phyloP scores from a whole-genome alignment of 2,329 filamentous ascomycete species.

The Curvularia sp. region DNA sequence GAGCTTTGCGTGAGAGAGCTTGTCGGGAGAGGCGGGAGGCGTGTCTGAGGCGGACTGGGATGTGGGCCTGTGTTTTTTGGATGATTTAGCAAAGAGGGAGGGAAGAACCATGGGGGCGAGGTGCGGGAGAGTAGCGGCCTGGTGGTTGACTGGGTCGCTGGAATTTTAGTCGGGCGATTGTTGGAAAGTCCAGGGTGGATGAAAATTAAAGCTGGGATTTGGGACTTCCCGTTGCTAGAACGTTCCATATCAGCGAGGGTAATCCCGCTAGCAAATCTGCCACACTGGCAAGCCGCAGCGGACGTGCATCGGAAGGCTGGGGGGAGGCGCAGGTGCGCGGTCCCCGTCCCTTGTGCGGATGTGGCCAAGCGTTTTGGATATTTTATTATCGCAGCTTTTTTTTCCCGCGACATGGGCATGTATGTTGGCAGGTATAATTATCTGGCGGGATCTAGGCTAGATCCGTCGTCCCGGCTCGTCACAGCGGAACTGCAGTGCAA shows the following conservation, averaged over 20 bases:
- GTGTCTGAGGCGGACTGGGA: slow-evolving; percentile 36
- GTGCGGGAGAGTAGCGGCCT: slow-evolving; percentile 26
- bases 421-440: background rate
- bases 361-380: background rate
- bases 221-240: slow-evolving; percentile 41
- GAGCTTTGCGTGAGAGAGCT: slow-evolving; percentile 43
- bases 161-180: slow-evolving; percentile 38
- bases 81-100: slow-evolving; percentile 48
- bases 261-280: slow-evolving; percentile 26
- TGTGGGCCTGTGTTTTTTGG: slow-evolving; percentile 44
- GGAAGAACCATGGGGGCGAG: slow-evolving; percentile 48
- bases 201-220: slow-evolving; percentile 34
- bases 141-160: slow-evolving; percentile 36
- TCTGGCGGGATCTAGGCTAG: background rate
- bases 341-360: slow-evolving; percentile 2
- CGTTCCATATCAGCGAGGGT: slow-evolving; percentile 36
- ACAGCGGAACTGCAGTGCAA: background rate
- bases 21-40: slow-evolving; percentile 50
- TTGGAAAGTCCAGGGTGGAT: slow-evolving; percentile 38
- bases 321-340: slow-evolving; percentile 13
- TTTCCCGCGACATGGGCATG: background rate
- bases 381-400: background rate
- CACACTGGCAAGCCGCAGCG: slow-evolving; percentile 29
- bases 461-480: background rate
- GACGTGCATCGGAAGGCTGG: slow-evolving; percentile 35